Evolutionary conservation across 805 yeast species (phyloP).

Genomic region (Candida chilensis): DNA sequence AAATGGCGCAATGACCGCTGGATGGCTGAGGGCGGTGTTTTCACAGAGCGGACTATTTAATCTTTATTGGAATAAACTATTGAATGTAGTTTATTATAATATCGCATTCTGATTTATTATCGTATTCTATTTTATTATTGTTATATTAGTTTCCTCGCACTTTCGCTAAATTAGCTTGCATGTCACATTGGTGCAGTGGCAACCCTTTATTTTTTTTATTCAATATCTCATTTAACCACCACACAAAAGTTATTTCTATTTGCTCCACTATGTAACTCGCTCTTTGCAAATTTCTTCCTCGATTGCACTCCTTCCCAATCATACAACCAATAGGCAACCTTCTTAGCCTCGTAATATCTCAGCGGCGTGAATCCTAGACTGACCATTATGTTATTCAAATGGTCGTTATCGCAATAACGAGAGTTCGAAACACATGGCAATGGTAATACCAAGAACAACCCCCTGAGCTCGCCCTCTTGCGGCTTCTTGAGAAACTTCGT

Average conservation of each 20-base stretch:
- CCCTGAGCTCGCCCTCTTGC: slow-evolving; percentile 11
- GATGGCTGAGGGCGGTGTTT: too few species aligned
- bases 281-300: slow-evolving; percentile 22
- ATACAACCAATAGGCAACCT: slow-evolving; percentile 67
- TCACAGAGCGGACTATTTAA: too few species aligned
- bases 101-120: too few species aligned
- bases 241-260: slow-evolving; percentile 67
- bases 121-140: too few species aligned
- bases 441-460: slow-evolving; percentile 77
- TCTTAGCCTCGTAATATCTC: slow-evolving; percentile 49
- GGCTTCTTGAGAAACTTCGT: slow-evolving; percentile 42
- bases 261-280: slow-evolving; percentile 45
- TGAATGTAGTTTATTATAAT: too few species aligned
- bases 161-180: too few species aligned
- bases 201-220: too few species aligned
- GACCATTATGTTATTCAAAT: slow-evolving; percentile 35
- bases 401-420: slow-evolving; percentile 52
- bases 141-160: too few species aligned
- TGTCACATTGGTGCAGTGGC: too few species aligned
- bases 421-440: slow-evolving; percentile 81
- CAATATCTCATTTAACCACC: slow-evolving; percentile 13
- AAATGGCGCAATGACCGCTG: too few species aligned
- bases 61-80: too few species aligned
- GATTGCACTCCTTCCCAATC: slow-evolving; percentile 28
- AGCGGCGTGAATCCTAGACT: slow-evolving; percentile 49